Base-by-base conservation (phyloP, 1,284 basidiomycete species). In the Ceratorhiza oryzae-sativae region DNA sequence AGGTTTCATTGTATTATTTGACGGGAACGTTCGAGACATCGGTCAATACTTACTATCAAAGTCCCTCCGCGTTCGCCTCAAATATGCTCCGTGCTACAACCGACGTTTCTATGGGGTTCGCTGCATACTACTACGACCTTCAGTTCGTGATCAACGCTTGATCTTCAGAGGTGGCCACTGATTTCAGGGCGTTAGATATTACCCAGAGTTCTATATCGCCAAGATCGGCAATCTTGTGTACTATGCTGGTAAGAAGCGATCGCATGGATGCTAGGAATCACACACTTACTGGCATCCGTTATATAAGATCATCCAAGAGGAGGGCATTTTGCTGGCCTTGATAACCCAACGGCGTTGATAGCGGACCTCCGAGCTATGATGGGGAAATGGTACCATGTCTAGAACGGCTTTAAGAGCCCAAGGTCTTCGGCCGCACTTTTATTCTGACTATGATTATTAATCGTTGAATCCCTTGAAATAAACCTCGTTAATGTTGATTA, bases 1-100 rank as follows among this genome's bases (percentile, higher is more conserved):
- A 51, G 3, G 73, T 72, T 18, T 74, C 73, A 20, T 53, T 74
- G 1, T 74, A 74, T 39, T 72, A 72, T 34, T 49, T 74, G 23
- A 74, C 71, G n/a, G 41, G 30, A 0, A 68, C 73, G 1, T 72
- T 72, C 30, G 71, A 59, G 13, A 72, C 73, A 9, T 36, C 73
- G 30, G 27, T 72, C 3, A 70, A 60, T 32, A 39, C 36, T 8
- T 34, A 45, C 39, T 30, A 23, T 20, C 59, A 27, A 32, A 61
- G 34, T 27, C 59, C 59, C 3, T 20, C 10, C 25, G 41, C 3
- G 8, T 48, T 45, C 5, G 46, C 23, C 25, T 25, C 39, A 27
- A 61, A 39, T 3, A 41, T 59, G 56, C 39, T 61, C 15, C 59
- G 30, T 27, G 27, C 59, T 13, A 10, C 42, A 2, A 61, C 20